Conservation (phyloP, 805 yeast genomes). For the Jamesozyma jinghongensis region DNA sequence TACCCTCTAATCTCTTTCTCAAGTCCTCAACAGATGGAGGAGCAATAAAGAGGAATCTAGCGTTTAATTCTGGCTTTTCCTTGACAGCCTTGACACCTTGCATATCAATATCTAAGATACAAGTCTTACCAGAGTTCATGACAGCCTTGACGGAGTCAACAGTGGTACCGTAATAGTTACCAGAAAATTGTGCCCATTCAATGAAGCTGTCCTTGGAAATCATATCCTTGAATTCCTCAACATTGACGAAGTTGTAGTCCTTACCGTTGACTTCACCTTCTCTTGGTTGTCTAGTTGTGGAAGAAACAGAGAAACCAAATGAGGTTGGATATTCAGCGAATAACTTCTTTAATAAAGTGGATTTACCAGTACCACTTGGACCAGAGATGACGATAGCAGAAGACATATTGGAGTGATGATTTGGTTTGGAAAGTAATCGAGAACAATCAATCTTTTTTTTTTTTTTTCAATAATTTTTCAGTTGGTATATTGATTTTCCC, state of each 20-base stretch:
- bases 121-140: conserved; percentile 52
- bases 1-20: conserved; percentile 62
- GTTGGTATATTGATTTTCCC: too few species aligned
- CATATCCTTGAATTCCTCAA: conserved; percentile 67
- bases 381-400: conserved; percentile 95
- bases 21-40: conserved; percentile 87
- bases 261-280: conserved; percentile 82
- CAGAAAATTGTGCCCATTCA: conserved; percentile 97
- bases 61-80: conserved; percentile 59
- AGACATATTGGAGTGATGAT: conserved; percentile 15
- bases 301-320: conserved; percentile 91
- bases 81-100: conserved; percentile 96
- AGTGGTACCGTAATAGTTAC: conserved; percentile 95
- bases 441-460: too few species aligned
- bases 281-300: conserved; percentile 82
- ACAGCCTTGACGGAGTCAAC: conserved; percentile 67
- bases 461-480: too few species aligned
- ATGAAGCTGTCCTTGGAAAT: conserved; percentile 71
- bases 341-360: conserved; percentile 81
- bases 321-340: conserved; percentile 82
- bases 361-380: conserved; percentile 94
- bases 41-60: conserved; percentile 76
- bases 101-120: conserved; percentile 96
- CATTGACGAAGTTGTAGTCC: conserved; percentile 81
- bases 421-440: too few species aligned